Conservation (phyloP, 805 yeast genomes). For the Yamadazyma olivae region DNA sequence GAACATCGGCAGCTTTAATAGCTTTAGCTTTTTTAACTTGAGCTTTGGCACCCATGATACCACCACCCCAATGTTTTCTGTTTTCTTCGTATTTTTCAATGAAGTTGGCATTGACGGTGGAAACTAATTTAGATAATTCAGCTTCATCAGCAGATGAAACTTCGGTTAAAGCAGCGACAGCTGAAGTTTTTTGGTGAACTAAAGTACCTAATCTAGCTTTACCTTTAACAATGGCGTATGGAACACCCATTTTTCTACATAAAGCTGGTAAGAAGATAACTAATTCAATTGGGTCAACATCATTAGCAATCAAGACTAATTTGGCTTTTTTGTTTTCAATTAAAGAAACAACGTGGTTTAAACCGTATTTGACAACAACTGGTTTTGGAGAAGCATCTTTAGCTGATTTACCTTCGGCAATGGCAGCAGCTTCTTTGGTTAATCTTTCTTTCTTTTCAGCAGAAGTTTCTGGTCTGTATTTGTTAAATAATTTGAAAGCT, state of each 20-base stretch:
- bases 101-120: slow-evolving; percentile 93
- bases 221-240: slow-evolving; percentile 80
- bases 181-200: slow-evolving; percentile 96
- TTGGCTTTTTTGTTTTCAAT: slow-evolving; percentile 98
- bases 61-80: slow-evolving; percentile 99
- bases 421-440: slow-evolving; percentile 97
- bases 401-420: slow-evolving; percentile 96
- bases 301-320: slow-evolving; percentile 96
- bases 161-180: slow-evolving; percentile 97
- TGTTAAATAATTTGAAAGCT: slow-evolving; percentile 95
- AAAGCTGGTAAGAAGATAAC: slow-evolving; percentile 97
- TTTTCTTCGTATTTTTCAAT: slow-evolving; percentile 89
- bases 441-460: slow-evolving; percentile 99
- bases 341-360: slow-evolving; percentile 97
- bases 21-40: slow-evolving; percentile 77
- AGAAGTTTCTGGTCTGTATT: slow-evolving; percentile 97
- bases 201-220: slow-evolving; percentile 82
- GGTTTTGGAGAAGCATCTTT: slow-evolving; percentile 98
- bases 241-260: slow-evolving; percentile 99
- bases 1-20: slow-evolving; percentile 42
- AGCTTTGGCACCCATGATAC: slow-evolving; percentile 94
- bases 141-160: slow-evolving; percentile 93
- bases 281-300: slow-evolving; percentile 98
- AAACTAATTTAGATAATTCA: slow-evolving; percentile 86
- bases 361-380: slow-evolving; percentile 95